phyloP scores from a whole-genome alignment of 345 rosid genomes.

The Raphanus sativus region DNA sequence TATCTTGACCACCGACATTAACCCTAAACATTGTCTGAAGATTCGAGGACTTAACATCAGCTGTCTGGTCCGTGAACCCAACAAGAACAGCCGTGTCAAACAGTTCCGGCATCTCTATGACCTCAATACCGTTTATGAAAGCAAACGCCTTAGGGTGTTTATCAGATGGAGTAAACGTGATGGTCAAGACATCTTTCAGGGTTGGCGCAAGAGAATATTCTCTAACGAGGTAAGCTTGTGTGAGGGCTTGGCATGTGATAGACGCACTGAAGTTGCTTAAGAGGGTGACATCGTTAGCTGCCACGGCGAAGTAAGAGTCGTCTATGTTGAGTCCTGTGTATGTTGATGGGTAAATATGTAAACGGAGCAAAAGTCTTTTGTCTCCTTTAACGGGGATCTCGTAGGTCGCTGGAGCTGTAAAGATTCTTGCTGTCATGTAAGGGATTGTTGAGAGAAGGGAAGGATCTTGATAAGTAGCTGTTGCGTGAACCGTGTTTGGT shows the following conservation, averaged over 20 bases:
- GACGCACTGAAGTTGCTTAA: constrained; percentile 71
- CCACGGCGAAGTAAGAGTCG: constrained; percentile 60
- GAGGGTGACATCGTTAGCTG: constrained; percentile 50
- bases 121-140: constrained; percentile 74
- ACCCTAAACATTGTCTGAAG: constrained; percentile 67
- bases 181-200: constrained; percentile 36
- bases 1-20: constrained; percentile 70
- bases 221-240: constrained; percentile 61
- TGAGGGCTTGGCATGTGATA: constrained; percentile 64
- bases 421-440: constrained; percentile 72
- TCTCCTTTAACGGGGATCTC: constrained; percentile 44
- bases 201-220: constrained; percentile 63
- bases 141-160: constrained; percentile 48
- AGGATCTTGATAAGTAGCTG: constrained; percentile 66
- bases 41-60: constrained; percentile 39
- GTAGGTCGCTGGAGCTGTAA: constrained; percentile 53
- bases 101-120: constrained; percentile 53
- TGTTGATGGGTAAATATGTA: constrained; percentile 65
- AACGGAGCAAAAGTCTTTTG: constrained; percentile 49
- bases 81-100: constrained; percentile 54
- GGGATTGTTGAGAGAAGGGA: constrained; percentile 62
- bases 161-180: constrained; percentile 58
- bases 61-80: constrained; percentile 45
- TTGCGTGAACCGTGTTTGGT: constrained; percentile 35
- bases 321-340: constrained; percentile 49